Percentiles rank a stretch among this genome's conserved stretches.
Conservation (phyloP, 768 basidiomycete species). For the Lentinula guzmanii region DNA sequence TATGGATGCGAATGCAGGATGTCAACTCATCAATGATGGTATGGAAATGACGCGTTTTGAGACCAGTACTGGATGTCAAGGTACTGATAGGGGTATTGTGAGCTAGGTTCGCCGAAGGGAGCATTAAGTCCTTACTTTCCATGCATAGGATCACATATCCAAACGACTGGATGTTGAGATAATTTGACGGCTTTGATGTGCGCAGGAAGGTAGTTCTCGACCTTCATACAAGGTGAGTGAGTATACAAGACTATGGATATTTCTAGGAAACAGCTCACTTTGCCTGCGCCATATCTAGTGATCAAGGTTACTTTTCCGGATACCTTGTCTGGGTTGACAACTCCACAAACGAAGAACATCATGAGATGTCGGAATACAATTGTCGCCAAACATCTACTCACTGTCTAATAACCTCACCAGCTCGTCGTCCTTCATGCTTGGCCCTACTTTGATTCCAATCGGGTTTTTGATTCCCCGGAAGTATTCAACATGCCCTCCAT, state of each 20-base stretch:
- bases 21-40: constrained; percentile 87
- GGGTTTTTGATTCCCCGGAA: constrained; percentile 90
- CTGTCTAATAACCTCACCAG: constrained; percentile 70
- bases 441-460: constrained; percentile 95
- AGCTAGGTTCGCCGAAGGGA: not conserved
- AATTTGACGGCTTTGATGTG: constrained; percentile 80
- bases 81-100: constrained; percentile 38
- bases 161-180: constrained; percentile 83
- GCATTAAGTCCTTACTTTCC: constrained; percentile 69
- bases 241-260: not conserved
- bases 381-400: constrained; percentile 27
- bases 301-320: constrained; percentile 84
- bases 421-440: constrained; percentile 76
- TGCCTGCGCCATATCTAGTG: constrained; percentile 86
- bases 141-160: constrained; percentile 98
- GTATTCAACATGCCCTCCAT: constrained; percentile 94
- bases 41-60: constrained; percentile 89
- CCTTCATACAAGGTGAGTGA: constrained; percentile 30
- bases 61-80: constrained; percentile 67
- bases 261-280: constrained; percentile 38
- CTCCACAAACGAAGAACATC: constrained; percentile 27
- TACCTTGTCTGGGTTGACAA: constrained; percentile 84
- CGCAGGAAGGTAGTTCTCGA: constrained; percentile 63
- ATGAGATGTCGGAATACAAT: not conserved
- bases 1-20: constrained; percentile 76